Evolutionary conservation across 306 rosid genomes (phyloP).

Genomic region (Lathyrus sativus): DNA sequence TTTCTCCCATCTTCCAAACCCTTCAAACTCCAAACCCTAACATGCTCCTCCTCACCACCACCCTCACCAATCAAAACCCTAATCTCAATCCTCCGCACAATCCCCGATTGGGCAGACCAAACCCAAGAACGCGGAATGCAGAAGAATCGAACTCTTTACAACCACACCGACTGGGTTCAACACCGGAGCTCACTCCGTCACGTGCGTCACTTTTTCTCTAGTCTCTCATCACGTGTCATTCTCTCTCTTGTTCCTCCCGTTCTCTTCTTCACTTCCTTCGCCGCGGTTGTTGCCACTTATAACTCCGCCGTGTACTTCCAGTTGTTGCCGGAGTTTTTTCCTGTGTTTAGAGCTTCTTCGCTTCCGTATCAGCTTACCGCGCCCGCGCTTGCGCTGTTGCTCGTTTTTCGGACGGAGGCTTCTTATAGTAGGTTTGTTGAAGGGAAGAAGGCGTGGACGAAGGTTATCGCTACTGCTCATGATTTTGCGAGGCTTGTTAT

Average conservation of each 20-base stretch:
- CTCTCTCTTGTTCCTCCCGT: conserved; percentile 79
- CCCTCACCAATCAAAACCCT: conserved; percentile 34
- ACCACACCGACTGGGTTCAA: conserved; percentile 63
- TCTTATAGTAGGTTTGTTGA: conserved; percentile 79
- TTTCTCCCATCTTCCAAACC: conserved; percentile 6
- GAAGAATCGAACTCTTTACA: conserved; percentile 55
- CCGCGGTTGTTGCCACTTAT: conserved; percentile 63
- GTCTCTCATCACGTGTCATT: conserved; percentile 78
- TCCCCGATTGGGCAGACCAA: conserved; percentile 86
- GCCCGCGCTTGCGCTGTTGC: conserved; percentile 77
- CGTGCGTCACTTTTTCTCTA: conserved; percentile 69
- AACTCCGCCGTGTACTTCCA: conserved; percentile 55
- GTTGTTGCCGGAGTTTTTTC: conserved; percentile 62
- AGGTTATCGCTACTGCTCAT: conserved; percentile 61
- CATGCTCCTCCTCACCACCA: not conserved
- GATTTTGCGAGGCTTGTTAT: conserved; percentile 69
- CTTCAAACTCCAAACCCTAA: conserved; percentile 20
- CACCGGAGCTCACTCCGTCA: conserved; percentile 93
- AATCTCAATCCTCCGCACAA: conserved; percentile 43
- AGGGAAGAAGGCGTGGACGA: conserved; percentile 87
- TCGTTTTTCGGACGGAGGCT: conserved; percentile 90
- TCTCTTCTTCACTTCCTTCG: conserved; percentile 61
- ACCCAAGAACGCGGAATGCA: conserved; percentile 73
- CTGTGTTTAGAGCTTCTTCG: conserved; percentile 57
- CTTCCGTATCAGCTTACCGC: conserved; percentile 90